Evolutionary conservation across 2,329 filamentous ascomycete genomes (phyloP).

Genomic region (Orbilia oligospora): DNA sequence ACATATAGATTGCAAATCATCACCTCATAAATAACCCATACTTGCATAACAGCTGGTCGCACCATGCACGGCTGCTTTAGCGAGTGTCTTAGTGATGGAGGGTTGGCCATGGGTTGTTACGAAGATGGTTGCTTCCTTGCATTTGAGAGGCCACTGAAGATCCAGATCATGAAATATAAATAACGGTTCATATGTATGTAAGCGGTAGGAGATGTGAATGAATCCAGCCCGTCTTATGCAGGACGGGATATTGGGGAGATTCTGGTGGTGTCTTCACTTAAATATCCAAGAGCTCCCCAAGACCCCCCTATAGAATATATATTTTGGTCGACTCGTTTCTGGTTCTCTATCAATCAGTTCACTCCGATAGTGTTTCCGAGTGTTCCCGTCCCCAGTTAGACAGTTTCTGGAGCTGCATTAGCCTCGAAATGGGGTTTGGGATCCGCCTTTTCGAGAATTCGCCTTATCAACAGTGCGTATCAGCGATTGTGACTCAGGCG

Average conservation of each 20-base stretch:
- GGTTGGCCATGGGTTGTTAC: conserved; percentile 26
- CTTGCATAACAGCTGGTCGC: conserved; percentile 37
- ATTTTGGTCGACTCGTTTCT: conserved; percentile 15
- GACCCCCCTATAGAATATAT: conserved; percentile 16
- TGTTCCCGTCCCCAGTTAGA: conserved; percentile 35
- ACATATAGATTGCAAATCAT: conserved; percentile 43
- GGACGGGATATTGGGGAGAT: conserved; percentile 44
- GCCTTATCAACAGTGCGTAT: conserved; percentile 42
- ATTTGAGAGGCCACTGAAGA: conserved; percentile 5
- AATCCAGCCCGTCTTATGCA: conserved; percentile 32
- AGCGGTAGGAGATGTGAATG: conserved; percentile 20
- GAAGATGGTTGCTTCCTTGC: conserved; percentile 28
- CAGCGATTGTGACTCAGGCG: conserved; percentile 30
- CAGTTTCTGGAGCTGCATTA: conserved; percentile 18
- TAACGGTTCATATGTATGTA: conserved; percentile 18
- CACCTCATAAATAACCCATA: conserved; percentile 39
- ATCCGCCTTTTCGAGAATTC: conserved; percentile 26
- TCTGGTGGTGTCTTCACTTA: conserved; percentile 37
- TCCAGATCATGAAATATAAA: conserved; percentile 1
- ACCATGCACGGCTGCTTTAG: conserved; percentile 47
- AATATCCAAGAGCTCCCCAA: conserved; percentile 28
- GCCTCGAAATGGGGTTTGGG: conserved; percentile 16
- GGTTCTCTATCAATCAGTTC: conserved; percentile 24
- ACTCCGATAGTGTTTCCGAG: conserved; percentile 60
- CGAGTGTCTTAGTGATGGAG: conserved; percentile 29